These are phyloP conservation scores for Arthrocladium fulminans DNA, from an alignment of 2,329 filamentous ascomycete genomes.

Conservation along the genomic window DNA sequence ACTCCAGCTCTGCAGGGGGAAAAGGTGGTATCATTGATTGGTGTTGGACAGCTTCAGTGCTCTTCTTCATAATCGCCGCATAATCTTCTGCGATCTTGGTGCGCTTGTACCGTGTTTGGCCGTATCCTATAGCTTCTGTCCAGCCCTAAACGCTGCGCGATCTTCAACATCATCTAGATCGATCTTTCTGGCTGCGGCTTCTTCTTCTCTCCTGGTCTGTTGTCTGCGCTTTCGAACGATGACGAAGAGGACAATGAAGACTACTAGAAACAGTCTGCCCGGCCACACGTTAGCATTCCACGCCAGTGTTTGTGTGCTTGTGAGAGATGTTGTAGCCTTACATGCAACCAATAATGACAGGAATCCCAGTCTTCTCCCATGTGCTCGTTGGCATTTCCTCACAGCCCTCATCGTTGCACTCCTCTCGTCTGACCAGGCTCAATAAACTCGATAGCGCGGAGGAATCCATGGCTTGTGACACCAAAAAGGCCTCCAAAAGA, in stretches of 20 bases:
- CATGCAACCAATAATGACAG: conserved; percentile 4
- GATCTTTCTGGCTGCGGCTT: not conserved
- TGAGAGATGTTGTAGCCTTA: not conserved
- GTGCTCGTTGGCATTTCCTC: conserved; percentile 1
- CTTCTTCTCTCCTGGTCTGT: conserved; percentile 1
- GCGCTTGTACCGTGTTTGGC: too few species aligned
- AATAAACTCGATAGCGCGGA: not conserved
- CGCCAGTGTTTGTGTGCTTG: not conserved
- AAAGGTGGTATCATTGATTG: too few species aligned
- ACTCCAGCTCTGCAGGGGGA: too few species aligned
- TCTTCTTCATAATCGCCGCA: too few species aligned
- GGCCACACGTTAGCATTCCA: not conserved
- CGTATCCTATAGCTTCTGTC: not conserved
- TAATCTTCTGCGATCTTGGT: too few species aligned
- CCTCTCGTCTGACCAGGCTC: conserved; percentile 1
- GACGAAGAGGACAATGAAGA: conserved; percentile 1
- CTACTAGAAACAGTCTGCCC: not conserved
- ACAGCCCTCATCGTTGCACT: conserved; percentile 2
- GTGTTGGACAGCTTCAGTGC: too few species aligned
- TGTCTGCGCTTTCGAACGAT: not conserved
- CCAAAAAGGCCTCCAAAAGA: too few species aligned
- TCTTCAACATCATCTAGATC: conserved; percentile 8
- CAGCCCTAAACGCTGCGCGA: conserved; percentile 5
- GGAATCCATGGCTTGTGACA: not conserved
- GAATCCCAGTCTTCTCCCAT: conserved; percentile 6